Evolutionary conservation across 169 alveolate genomes (phyloP), one percentile per base, ranked within the genome.

Genomic region (Plasmodium yoelii): DNA sequence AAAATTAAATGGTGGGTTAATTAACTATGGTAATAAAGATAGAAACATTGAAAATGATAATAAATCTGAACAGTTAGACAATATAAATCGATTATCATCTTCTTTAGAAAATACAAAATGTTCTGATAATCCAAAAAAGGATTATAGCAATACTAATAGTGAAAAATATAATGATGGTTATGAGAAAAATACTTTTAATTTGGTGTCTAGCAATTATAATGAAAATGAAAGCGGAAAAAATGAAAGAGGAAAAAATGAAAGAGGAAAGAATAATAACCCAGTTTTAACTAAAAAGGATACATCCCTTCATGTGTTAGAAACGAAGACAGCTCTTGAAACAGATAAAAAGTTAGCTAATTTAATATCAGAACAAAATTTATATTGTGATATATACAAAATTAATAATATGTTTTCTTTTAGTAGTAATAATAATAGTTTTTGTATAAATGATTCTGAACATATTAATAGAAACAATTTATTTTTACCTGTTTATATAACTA

Each of bases 401-500:
- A 63, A 75, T 47, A 75, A 56, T 19, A 51, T 75, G 19, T 63
- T 13, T 39, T 63, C 15, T 13, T 75, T 75, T 75, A 56, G 42
- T 6, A 46, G 18, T 53, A 34, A 53, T 28, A 75, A 75, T n/a
- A 47, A 18, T 67, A 42, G 59, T 34, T 75, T 75, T 68, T 28
- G 53, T 63, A 56, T 42, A 13, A 47, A 15, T 15, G 77, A 75
- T 19, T 22, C 51, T 7, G 69, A 75, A 1, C 28, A 61, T 28
- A 42, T 75, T 24, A 47, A 56, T 42, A 61, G 59, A 44, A 28
- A 63, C 10, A 75, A 75, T n/a, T 63, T 75, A 22, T 75, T 75
- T 56, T 44, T 75, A 63, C 77, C 88, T 22, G n/a, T 75, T 19
- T 39, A 75, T 63, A 22, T 75, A 9, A 75, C 9, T 13, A 47